Evolutionary conservation across 176 grass and related monocot species (phyloP).

Genomic region (Eleusine indica): DNA sequence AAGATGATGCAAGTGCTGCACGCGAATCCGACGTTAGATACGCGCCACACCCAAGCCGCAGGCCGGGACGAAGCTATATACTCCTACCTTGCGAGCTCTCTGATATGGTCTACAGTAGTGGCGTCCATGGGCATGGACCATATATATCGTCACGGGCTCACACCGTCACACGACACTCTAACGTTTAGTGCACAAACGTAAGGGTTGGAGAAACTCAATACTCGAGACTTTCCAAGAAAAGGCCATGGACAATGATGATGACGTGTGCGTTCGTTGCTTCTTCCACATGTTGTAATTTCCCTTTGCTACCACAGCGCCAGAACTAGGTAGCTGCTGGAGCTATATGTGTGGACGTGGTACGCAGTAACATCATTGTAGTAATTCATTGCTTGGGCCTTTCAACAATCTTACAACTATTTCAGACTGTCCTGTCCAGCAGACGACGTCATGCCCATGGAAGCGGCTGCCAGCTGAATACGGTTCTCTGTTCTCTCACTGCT

Average conservation of each 20-base stretch:
- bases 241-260: constrained; percentile 36
- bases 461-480: not conserved
- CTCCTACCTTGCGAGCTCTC: not conserved
- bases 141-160: not conserved
- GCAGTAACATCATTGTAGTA: constrained; percentile 16
- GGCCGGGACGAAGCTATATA: not conserved
- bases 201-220: constrained; percentile 1
- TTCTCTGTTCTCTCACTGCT: not conserved
- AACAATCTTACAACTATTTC: not conserved
- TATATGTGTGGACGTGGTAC: not conserved
- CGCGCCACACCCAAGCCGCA: not conserved
- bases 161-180: not conserved
- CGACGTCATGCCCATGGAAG: constrained; percentile 41
- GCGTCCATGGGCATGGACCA: not conserved
- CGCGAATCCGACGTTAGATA: constrained; percentile 33
- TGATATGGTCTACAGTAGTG: not conserved
- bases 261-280: constrained; percentile 2
- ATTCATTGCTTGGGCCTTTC: constrained; percentile 21
- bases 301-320: not conserved
- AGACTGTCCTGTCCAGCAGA: not conserved
- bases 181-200: not conserved
- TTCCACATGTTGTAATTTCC: not conserved
- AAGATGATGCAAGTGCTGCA: not conserved
- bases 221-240: constrained; percentile 45
- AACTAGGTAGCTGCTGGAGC: not conserved